Evolutionary conservation across 2,329 filamentous ascomycete genomes (phyloP).

Genomic region (Lasiodiplodia sp.): DNA sequence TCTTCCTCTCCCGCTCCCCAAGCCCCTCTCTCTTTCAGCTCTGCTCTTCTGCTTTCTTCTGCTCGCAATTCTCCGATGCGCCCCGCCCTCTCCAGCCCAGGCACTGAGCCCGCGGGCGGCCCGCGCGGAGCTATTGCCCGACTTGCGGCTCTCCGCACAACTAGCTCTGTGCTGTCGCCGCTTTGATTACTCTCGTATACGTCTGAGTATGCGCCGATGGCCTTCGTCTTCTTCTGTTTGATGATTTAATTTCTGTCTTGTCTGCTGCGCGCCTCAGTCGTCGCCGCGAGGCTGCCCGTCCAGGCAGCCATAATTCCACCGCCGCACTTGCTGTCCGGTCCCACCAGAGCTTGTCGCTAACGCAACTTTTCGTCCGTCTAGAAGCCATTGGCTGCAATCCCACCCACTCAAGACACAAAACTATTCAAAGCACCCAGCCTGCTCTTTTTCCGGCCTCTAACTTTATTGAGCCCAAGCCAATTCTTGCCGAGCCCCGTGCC

Average conservation of each 20-base stretch:
- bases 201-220: background rate
- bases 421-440: slow-evolving; percentile 9
- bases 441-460: slow-evolving; percentile 15
- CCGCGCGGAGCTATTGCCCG: slow-evolving; percentile 26
- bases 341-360: slow-evolving; percentile 27
- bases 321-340: slow-evolving; percentile 8
- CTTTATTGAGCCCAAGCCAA: slow-evolving; percentile 22
- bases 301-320: slow-evolving; percentile 24
- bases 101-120: slow-evolving; percentile 18
- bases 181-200: slow-evolving; percentile 23
- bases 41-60: slow-evolving; percentile 15
- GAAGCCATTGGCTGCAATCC: slow-evolving; percentile 18
- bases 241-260: slow-evolving; percentile 8
- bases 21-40: background rate
- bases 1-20: background rate
- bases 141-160: slow-evolving; percentile 28
- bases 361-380: slow-evolving; percentile 4
- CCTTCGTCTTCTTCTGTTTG: background rate
- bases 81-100: slow-evolving; percentile 8
- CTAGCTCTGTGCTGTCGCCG: slow-evolving; percentile 17
- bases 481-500: slow-evolving; percentile 20
- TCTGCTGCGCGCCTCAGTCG: background rate
- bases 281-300: slow-evolving; percentile 14
- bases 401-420: slow-evolving; percentile 13
- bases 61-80: slow-evolving; percentile 20